Evolutionary conservation across 1,284 basidiomycete species (phyloP).

Genomic region (Naganishia liquefaciens): DNA sequence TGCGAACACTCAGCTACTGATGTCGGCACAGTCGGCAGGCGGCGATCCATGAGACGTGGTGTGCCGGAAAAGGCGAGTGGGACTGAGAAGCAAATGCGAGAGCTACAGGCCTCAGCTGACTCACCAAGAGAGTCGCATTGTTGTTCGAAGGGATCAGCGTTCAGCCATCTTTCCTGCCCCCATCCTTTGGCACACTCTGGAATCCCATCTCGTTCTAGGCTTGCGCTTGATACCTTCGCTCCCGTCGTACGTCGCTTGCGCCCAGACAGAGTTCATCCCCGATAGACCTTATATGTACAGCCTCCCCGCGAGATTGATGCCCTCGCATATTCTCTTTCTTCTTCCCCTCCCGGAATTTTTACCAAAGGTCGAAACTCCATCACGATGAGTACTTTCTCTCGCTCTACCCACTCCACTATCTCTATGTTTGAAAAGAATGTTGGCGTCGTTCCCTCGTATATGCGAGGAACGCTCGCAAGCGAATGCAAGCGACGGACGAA

Average conservation of each 20-base stretch:
- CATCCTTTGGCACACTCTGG: neutral
- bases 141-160: neutral
- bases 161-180: neutral
- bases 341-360: neutral
- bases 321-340: neutral
- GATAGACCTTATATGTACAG: neutral
- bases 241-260: neutral
- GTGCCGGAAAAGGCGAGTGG: no score
- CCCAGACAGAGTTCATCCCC: neutral
- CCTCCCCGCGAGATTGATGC: neutral
- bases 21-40: no score
- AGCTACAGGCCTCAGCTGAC: neutral
- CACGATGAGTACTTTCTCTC: neutral
- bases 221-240: neutral
- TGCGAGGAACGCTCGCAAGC: slow-evolving; percentile 16
- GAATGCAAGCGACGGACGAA: neutral
- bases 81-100: no score
- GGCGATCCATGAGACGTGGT: no score
- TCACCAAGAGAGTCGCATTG: neutral
- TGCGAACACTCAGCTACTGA: no score
- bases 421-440: neutral
- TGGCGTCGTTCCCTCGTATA: slow-evolving; percentile 18
- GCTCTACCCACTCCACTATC: neutral
- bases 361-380: neutral
- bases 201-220: neutral